A percentile compares a stretch with the other conserved stretches of the same genome.
phyloP scores from a whole-genome alignment of 1,284 basidiomycete genomes.

The Boletus sp. region DNA sequence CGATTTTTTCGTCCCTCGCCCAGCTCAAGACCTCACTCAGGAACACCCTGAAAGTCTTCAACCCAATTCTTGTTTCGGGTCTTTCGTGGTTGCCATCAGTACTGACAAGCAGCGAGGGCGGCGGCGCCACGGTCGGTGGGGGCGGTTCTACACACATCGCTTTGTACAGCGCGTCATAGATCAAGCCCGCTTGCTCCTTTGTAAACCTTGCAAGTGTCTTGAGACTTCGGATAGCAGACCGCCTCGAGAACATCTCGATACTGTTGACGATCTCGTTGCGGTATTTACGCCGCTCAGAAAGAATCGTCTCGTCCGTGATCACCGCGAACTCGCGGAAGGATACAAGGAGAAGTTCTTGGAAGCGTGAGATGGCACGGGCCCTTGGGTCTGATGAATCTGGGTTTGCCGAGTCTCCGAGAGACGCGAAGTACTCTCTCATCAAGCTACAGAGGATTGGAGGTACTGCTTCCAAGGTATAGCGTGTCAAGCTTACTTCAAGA shows the following conservation, averaged over 20 bases:
- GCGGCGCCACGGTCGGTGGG: constrained; percentile 45
- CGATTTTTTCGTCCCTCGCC: constrained; percentile 93
- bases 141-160: constrained; percentile 80
- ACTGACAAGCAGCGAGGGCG: constrained; percentile 49
- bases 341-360: constrained; percentile 94
- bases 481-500: constrained; percentile 70
- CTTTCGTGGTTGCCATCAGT: constrained; percentile 67
- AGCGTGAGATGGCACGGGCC: constrained; percentile 91
- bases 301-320: constrained; percentile 95
- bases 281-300: constrained; percentile 81
- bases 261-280: constrained; percentile 89
- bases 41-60: constrained; percentile 87
- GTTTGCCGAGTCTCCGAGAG: constrained; percentile 92
- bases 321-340: constrained; percentile 97
- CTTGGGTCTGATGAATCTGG: constrained; percentile 87
- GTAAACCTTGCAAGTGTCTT: constrained; percentile 77
- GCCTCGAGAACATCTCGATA: constrained; percentile 94
- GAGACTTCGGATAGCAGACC: constrained; percentile 90
- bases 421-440: constrained; percentile 93
- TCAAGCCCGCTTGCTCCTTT: constrained; percentile 85
- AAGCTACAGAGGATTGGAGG: constrained; percentile 45
- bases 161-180: constrained; percentile 90
- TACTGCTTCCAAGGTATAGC: not conserved
- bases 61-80: constrained; percentile 84
- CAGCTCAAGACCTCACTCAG: constrained; percentile 92